These are phyloP conservation scores for Trichoderma cornu-damae DNA, from an alignment of 2,329 filamentous ascomycete genomes.

Conservation along the genomic window DNA sequence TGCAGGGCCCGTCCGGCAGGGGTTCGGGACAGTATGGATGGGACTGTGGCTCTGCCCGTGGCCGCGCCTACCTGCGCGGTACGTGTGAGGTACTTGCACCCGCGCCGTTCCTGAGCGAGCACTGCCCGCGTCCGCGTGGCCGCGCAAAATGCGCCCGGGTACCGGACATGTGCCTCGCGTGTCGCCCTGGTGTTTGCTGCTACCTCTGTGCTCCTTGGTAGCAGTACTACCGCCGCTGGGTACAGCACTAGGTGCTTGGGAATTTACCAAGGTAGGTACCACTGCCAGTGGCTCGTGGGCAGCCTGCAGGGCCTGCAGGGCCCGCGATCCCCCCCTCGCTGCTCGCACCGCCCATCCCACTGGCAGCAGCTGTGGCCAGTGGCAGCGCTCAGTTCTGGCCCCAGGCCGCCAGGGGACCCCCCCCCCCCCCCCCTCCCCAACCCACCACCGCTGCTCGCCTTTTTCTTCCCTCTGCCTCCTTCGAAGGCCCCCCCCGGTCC, in stretches of 20 bases:
- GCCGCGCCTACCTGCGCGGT: not conserved
- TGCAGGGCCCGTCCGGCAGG: conserved; percentile 17
- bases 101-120: not conserved
- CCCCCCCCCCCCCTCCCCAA: conserved; percentile 10
- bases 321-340: conserved; percentile 7
- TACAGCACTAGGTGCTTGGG: no score
- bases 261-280: no score
- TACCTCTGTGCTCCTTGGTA: no score
- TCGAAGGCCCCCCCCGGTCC: conserved; percentile 36
- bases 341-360: conserved; percentile 1
- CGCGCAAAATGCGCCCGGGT: not conserved
- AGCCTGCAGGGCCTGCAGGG: not conserved
- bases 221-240: no score
- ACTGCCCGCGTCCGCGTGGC: not conserved
- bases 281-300: no score
- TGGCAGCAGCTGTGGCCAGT: conserved; percentile 14
- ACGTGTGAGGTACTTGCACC: not conserved
- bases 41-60: not conserved
- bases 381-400: conserved; percentile 11
- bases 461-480: conserved; percentile 26
- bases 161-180: not conserved
- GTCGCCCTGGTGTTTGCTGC: no score
- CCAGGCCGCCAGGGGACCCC: conserved; percentile 14
- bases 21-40: conserved; percentile 3
- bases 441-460: conserved; percentile 10